phyloP scores from a whole-genome alignment of 331 rosid genomes.

The Quercus tomentella region DNA sequence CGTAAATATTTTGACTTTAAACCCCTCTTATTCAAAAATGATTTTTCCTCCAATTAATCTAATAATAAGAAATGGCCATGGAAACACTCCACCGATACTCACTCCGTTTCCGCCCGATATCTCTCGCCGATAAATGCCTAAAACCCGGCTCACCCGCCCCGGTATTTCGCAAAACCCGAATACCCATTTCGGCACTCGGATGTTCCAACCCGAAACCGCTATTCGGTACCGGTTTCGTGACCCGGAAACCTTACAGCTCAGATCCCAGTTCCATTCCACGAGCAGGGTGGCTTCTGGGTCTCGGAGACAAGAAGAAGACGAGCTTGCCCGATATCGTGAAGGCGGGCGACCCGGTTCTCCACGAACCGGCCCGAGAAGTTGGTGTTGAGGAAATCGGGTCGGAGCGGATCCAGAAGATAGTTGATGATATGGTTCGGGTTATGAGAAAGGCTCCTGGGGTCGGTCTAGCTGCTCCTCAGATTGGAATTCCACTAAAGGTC shows the following conservation, averaged over 20 bases:
- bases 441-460: slow-evolving; percentile 94
- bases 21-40: not conserved
- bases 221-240: not conserved
- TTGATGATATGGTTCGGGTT: slow-evolving; percentile 72
- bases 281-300: slow-evolving; percentile 91
- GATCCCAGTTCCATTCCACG: slow-evolving; percentile 36
- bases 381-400: slow-evolving; percentile 54
- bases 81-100: slow-evolving; percentile 44
- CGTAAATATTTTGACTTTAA: not conserved
- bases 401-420: slow-evolving; percentile 75
- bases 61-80: slow-evolving; percentile 13
- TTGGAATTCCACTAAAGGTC: slow-evolving; percentile 82
- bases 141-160: slow-evolving; percentile 3
- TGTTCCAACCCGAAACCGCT: slow-evolving; percentile 8
- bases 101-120: slow-evolving; percentile 33
- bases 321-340: slow-evolving; percentile 63
- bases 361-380: slow-evolving; percentile 75
- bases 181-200: slow-evolving; percentile 7
- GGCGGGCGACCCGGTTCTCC: slow-evolving; percentile 96
- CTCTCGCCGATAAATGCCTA: slow-evolving; percentile 12
- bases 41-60: not conserved
- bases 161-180: not conserved
- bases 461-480: slow-evolving; percentile 94
- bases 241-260: slow-evolving; percentile 27
- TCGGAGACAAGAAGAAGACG: slow-evolving; percentile 42